Evolutionary conservation across 2,329 filamentous ascomycete genomes (phyloP), one percentile per base, ranked within the genome.

Genomic region (Ophiobolus disseminans): DNA sequence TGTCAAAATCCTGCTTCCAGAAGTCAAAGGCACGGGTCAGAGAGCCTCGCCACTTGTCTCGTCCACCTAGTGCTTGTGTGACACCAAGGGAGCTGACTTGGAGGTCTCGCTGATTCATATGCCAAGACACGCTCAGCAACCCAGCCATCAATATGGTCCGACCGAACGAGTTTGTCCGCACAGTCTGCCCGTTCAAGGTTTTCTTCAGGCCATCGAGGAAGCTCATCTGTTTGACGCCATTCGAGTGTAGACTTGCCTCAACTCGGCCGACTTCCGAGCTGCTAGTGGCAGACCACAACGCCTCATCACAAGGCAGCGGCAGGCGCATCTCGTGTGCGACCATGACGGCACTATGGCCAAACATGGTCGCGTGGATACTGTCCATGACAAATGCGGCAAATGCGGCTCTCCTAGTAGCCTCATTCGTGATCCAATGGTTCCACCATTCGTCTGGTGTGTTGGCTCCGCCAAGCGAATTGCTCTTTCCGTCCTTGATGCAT

Each of bases 281-380:
- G 70, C 87, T 96, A 3, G 88, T 90, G 4, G 94, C 94, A 46
- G 88, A 89, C 94, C 94, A 99, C 9, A 97, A 77, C 3, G 88
- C 85, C 69, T 97, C 94, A 59, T 97, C 92, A 67, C 93, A 97
- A 0, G 94, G 94, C 34, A 99, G 75, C 0, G 91, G 90, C 7
- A 97, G 80, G 40, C 91, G 86, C 84, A 99, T 90, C 73, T 97
- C 94, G 65, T 97, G 92, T 2, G 92, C 91, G 6, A 96, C 91
- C 93, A 97, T 97, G 34, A 95, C 91, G 0, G 91, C 93, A 3
- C 92, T 94, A 73, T 97, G 94, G 0, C 93, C 94, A 73, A 97
- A 97, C 89, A 99, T 97, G 21, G 91, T 96, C 1, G 92, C 91
- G 72, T 99, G 94, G 1, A 92, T 95, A 4, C 92, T 96, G 71